Evolutionary conservation across 257 asterid genomes (phyloP), one percentile per base, ranked within the genome.

Genomic region (Plantago elongata): DNA sequence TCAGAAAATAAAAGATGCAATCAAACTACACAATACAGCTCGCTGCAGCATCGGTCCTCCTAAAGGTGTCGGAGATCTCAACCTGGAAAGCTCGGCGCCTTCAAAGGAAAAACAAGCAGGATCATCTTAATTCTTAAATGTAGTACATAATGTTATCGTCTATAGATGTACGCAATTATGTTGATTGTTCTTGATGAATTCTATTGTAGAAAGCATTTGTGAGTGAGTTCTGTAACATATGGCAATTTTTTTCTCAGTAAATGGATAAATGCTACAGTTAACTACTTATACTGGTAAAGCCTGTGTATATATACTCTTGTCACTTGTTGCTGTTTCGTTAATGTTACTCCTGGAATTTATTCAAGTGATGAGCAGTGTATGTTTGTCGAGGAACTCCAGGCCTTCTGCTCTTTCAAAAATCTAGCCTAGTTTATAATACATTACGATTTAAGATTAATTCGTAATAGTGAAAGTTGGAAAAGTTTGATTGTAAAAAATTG

Each of bases 1-100:
- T 65, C 93, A 85, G 86, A 90, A 83, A 79, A 83, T 90, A 61
- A 87, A 82, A 84, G 95, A 85, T 56, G 89, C 97, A 13, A 83
- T 90, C n/a, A 51, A 64, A 71, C 78, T 75, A 43, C 97, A 90
- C 59, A 90, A 83, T 77, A 83, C 95, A 11, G 95, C 78, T 37
- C 82, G 97, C 4, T 90, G 97, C 82, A 90, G 96, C 80, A 79
- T 87, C n/a, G 95, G 96, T 4, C 93, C 97, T 8, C 90, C 93
- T 47, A 77, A 46, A 77, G 96, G 96, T 43, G 82, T 90, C 6
- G 90, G 93, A 59, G 84, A 87, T 60, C 60, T 90, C 47, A 73
- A 59, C 40, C 82, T 87, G 3, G 94, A 71, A 75, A 66, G 63
- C 63, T 63, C 68, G 68, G 54, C 76, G 7, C 61, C 81, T 65